Base-by-base conservation (phyloP, 177 flowering plant genomes). In the Telopea speciosissima region DNA sequence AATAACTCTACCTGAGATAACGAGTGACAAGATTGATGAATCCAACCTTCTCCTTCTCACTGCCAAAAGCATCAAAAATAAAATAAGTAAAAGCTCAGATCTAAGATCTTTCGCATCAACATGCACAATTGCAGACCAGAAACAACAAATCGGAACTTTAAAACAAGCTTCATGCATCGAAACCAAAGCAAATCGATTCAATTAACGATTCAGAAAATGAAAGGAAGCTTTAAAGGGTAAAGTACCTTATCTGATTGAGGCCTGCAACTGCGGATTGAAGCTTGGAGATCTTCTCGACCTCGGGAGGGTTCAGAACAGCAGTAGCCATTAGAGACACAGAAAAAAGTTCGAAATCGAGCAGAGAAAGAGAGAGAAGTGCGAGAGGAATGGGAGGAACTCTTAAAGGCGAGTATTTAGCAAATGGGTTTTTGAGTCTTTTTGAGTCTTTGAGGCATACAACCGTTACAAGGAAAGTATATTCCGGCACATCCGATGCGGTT, bases 21-120 rank as follows among this genome's bases (percentile, higher is more conserved):
- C 99, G 99, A 68, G 88, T 56, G 8, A 96, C 98, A 63, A 96
- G 97, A 81, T 74, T 93, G 63, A 96, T 74, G 85, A 88, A 96
- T 83, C 99, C 98, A 70, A 83, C 79, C 77, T 96, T 96, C 96
- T 96, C 98, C 74, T 86, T 89, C 69, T 90, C 97, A 78, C 99
- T 93, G 86, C 73, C 77, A 81, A 70, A 65, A 22, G 33, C 61
- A 56, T 1, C 23, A 71, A 67, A 58, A 28, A n/a, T n/a, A n/a
- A n/a, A n/a, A n/a, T n/a, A n/a, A 28, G 4, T 28, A 28, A 64
- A 28, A 69, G 56, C 64, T 70, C 71, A 68, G 75, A 76, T 80
- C 78, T 72, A 63, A 67, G 70, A 78, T 70, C 80, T 61, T 17
- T 26, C 9, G 22, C 61, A 31, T 14, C 45, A 70, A 3, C 61